Base-by-base conservation (phyloP, 371 early-diverging fungal species). In the Phascolomyces articulosus region DNA sequence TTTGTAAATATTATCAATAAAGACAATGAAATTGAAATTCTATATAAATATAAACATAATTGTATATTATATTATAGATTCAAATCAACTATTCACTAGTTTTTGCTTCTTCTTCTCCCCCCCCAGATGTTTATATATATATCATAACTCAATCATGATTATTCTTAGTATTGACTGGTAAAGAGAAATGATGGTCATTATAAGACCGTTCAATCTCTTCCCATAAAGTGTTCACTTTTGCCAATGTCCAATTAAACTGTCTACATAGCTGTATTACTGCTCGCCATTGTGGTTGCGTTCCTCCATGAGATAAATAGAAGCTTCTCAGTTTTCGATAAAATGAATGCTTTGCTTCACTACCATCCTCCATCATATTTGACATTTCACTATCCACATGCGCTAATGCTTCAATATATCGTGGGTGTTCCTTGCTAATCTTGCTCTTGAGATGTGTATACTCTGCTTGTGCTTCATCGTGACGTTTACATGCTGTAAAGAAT, bases 151-250 rank as follows among this genome's bases (percentile, higher is more conserved):
- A 20, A 51, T 51, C 24, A 51, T 34, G 6, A 51, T 7, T 51
- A n/a, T 44, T 44, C 18, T 47, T 10, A 16, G 15, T 26, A 24
- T 47, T 64, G 26, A 57, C 29, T 49, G 64, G 49, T 34, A 59
- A 54, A 18, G 55, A 23, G 40, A 67, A 67, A 21, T 62, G 58
- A 18, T 67, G 23, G 40, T 58, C 48, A 13, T 13, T 49, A 40
- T 54, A 67, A n/a, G 68, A 63, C 18, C 58, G 41, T 23, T 62
- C 68, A 3, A 67, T 55, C 21, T 62, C 59, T 29, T 63, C 54
- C 68, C 68, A 67, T 13, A 67, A 41, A 24, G 54, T 49, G 41
- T 67, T 59, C 21, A 67, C 54, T 23, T 67, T 67, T 16, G 51
- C 34, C 21, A 63, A 54, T 28, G 28, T 26, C 31, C 40, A 34